phyloP scores from a whole-genome alignment of 768 basidiomycete species.

The Lenzites betulinus region DNA sequence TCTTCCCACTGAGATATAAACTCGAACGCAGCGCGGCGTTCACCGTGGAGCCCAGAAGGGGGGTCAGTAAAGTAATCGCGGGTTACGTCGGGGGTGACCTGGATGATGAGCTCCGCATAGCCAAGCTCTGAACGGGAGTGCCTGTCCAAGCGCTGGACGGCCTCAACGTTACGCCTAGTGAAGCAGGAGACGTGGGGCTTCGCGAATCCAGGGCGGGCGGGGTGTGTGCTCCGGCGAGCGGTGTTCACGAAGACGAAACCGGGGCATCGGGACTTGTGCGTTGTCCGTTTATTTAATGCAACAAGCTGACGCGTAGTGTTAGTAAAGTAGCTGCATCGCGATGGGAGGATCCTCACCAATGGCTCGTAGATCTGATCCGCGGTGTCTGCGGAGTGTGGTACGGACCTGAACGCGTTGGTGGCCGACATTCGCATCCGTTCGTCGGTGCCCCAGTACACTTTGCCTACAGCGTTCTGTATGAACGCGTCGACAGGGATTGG shows the following conservation, averaged over 20 bases:
- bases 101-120: constrained; percentile 16
- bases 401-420: background rate
- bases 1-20: background rate
- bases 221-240: background rate
- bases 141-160: background rate
- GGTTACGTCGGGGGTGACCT: background rate
- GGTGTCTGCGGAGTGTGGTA: background rate
- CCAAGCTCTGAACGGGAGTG: background rate
- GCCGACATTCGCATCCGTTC: background rate
- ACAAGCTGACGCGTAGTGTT: background rate
- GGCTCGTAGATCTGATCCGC: background rate
- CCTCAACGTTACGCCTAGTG: background rate
- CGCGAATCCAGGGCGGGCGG: background rate
- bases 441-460: background rate
- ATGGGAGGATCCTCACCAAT: background rate
- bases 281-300: background rate
- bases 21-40: background rate
- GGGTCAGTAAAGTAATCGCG: constrained; percentile 16
- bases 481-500: background rate
- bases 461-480: background rate
- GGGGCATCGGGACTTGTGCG: background rate
- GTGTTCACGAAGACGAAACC: constrained; percentile 5
- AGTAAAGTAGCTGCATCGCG: too few relatives aligned
- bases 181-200: constrained; percentile 15
- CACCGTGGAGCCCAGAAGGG: background rate